Evolutionary conservation across 331 rosid genomes (phyloP), one percentile per base, ranked within the genome.

Genomic region (Phaseolus coccineus): DNA sequence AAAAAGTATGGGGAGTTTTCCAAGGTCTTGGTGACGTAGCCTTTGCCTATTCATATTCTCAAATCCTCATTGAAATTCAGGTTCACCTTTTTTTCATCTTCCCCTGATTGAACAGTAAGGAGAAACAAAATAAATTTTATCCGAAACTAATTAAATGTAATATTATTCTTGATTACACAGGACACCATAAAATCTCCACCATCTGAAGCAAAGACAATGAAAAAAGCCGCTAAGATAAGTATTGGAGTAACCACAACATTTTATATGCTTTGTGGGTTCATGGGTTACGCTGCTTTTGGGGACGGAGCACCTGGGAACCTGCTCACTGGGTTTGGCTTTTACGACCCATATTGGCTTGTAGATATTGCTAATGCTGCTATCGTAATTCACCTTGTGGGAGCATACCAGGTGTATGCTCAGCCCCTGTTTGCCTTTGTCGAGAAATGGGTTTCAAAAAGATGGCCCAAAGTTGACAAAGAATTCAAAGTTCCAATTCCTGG

Each of bases 51-150:
- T 68, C 90, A 19, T 87, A 37, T 51, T 67, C 91, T 10, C 78
- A 63, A 51, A 81, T 87, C 16, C 91, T 87, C 75, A 80, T 87
- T 37, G 91, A 87, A 85, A 87, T 87, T 70, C 91, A 87, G 88
- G 90, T 84, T 73, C 28, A 53, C 5, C 3, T 57, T 57, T 53
- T 68, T 51, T 12, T 39, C 5, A 5, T 12, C 15, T 46, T 46
- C 50, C 50, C 7, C 9, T 73, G 67, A 28, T 72, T 66, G 33
- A 71, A 77, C 10, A 55, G 1, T 3, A 51, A 25, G 5, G 40
- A 16, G 39, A 73, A 42, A 6, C 1, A 39, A 4, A 16, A 33
- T 11, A 4, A 58, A 37, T 31, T 14, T 61, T 3, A 39, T 71
- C 15, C 14, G 10, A 19, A 19, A 66, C 1, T 31, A 35, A 55